Base-by-base conservation (phyloP, 2,329 filamentous ascomycete genomes). In the Coniochaeta ligniaria region DNA sequence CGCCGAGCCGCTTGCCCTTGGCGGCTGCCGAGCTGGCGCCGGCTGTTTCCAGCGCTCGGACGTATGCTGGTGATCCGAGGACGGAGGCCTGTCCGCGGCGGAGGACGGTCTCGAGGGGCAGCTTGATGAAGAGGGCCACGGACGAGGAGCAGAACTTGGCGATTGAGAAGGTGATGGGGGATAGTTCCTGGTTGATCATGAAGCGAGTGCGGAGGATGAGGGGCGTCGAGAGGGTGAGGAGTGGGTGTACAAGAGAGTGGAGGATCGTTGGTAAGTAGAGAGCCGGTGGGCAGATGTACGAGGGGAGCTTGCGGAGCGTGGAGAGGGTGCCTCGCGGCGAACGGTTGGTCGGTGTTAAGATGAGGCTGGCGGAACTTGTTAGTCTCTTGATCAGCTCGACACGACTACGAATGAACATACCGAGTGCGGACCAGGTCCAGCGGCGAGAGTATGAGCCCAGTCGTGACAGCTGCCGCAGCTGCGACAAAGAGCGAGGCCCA, bases 101-200 rank as follows among this genome's bases (percentile, higher is more conserved):
- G 8, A 98, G 82, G 17, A 96, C 90, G 0, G 94, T 98, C 75
- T 99, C 95, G 5, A 98, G 80, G 0, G 95, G 95, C 14, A 98
- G 84, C 69, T 94, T 93, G 66, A 96, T 75, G 68, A 95, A 90
- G 35, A 98, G 83, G 57, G 96, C 93, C 2, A 86, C 81, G 0
- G 88, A 87, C 2, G 91, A 92, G 16, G 91, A 86, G 66, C 91
- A 80, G 75, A 98, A 96, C 59, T 91, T 91, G 69, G 87, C 86
- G 54, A 96, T 72, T 22, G 89, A 91, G 79, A 96, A 98, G 16
- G 90, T 84, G 50, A 87, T 86, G 0, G 95, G 93, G 6, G 91
- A 92, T 33, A 89, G 77, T 60, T 95, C 83, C 26, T 90, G 90
- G 72, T 96, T 92, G 67, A 98, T 87, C 64, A 87, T 83, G 66